phyloP scores from a whole-genome alignment of 495 filamentous ascomycete genomes.

The Xylaria intraflava region DNA sequence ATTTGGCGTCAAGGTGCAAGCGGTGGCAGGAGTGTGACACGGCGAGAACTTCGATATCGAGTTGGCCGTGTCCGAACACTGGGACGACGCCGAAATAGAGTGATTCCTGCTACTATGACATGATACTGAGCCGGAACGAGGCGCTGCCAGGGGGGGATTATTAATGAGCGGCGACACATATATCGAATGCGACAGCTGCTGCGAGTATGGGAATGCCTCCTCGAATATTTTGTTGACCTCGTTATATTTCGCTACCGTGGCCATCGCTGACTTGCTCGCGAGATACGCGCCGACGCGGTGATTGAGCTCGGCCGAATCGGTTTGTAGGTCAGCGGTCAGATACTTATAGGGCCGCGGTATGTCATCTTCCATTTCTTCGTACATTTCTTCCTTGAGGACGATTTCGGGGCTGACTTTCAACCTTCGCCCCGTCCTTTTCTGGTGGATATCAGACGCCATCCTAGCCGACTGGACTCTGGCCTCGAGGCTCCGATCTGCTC shows the following conservation, averaged over 20 bases:
- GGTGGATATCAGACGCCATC: slow-evolving; percentile 83
- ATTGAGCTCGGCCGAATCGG: slow-evolving; percentile 50
- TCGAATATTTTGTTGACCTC: slow-evolving; percentile 44
- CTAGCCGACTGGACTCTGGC: slow-evolving; percentile 84
- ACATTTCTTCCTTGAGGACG: slow-evolving; percentile 92
- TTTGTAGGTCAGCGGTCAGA: slow-evolving; percentile 49
- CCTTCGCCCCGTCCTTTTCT: slow-evolving; percentile 76
- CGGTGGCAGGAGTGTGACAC: neutral
- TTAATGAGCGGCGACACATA: slow-evolving; percentile 17
- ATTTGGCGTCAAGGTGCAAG: slow-evolving; percentile 17
- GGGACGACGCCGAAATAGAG: slow-evolving; percentile 16
- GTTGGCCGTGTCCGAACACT: neutral
- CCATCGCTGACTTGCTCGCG: slow-evolving; percentile 52
- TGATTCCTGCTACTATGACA: slow-evolving; percentile 11
- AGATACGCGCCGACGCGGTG: slow-evolving; percentile 52
- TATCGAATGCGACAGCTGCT: slow-evolving; percentile 12
- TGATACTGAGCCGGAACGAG: slow-evolving; percentile 5
- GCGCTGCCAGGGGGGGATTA: slow-evolving; percentile 2
- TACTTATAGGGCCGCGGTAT: slow-evolving; percentile 45
- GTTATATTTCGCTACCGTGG: slow-evolving; percentile 43
- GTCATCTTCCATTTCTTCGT: slow-evolving; percentile 87
- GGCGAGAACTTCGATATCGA: slow-evolving; percentile 7
- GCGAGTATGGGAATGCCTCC: slow-evolving; percentile 34
- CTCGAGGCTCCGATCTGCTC: slow-evolving; percentile 83
- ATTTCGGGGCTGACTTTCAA: slow-evolving; percentile 82